Percentiles rank a stretch among this genome's conserved stretches.
Evolutionary conservation across 768 basidiomycete genomes (phyloP).

Genomic region (Cyathus striatus): DNA sequence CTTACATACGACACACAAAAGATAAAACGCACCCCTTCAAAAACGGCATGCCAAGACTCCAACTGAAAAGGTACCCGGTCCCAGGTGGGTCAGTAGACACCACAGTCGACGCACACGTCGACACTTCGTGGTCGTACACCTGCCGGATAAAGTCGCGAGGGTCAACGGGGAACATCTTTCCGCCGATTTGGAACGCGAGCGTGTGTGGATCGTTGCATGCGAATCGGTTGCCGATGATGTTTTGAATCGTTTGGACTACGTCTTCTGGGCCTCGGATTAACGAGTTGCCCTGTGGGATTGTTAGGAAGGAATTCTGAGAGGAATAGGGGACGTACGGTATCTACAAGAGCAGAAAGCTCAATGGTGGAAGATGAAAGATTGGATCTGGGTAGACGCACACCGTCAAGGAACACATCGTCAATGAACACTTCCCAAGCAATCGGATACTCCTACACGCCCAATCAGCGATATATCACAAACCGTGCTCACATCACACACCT

Average conservation of each 20-base stretch:
- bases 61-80: slow-evolving; percentile 60
- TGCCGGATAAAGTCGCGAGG: slow-evolving; percentile 64
- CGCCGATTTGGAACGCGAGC: slow-evolving; percentile 64
- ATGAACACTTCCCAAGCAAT: slow-evolving; percentile 69
- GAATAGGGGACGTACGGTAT: slow-evolving; percentile 48
- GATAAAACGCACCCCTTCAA: slow-evolving; percentile 55
- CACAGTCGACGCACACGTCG: slow-evolving; percentile 49
- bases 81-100: slow-evolving; percentile 60
- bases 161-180: slow-evolving; percentile 66
- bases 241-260: slow-evolving; percentile 44
- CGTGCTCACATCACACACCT: slow-evolving; percentile 46
- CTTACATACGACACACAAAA: neutral
- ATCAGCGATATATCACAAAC: no score
- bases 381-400: slow-evolving; percentile 53
- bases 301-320: neutral
- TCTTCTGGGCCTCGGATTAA: slow-evolving; percentile 72
- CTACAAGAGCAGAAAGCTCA: slow-evolving; percentile 59
- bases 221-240: slow-evolving; percentile 38
- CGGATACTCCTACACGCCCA: slow-evolving; percentile 55
- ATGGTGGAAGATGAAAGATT: slow-evolving; percentile 41
- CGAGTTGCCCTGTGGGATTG: slow-evolving; percentile 56
- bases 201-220: slow-evolving; percentile 58
- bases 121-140: slow-evolving; percentile 26
- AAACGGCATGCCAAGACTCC: slow-evolving; percentile 77
- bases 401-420: slow-evolving; percentile 71